A percentile compares a stretch with the other conserved stretches of the same genome.
Evolutionary conservation across 176 grass and related monocot species (phyloP).

Genomic region (Chloris gayana): DNA sequence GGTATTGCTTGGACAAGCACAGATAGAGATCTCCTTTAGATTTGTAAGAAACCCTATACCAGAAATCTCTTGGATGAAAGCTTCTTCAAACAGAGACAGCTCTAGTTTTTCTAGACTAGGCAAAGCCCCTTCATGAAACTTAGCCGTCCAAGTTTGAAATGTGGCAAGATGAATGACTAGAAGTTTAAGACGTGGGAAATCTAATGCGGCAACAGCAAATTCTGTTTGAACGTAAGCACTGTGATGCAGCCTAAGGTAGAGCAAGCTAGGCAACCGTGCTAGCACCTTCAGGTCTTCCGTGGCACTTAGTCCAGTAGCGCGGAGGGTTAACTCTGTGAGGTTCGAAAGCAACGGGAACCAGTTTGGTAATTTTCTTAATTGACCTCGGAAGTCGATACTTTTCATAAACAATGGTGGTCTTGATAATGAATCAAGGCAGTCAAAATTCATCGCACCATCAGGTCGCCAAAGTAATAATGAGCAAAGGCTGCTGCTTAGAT

Average conservation of each 20-base stretch:
- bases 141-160: background rate
- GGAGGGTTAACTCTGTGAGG: slow-evolving; percentile 39
- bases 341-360: slow-evolving; percentile 29
- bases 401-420: slow-evolving; percentile 39
- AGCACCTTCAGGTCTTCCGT: slow-evolving; percentile 23
- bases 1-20: background rate
- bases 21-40: slow-evolving; percentile 19
- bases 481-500: slow-evolving; percentile 1
- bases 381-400: slow-evolving; percentile 33
- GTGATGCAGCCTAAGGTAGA: slow-evolving; percentile 45
- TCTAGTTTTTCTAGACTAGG: slow-evolving; percentile 41
- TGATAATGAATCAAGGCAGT: slow-evolving; percentile 36
- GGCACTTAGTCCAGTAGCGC: slow-evolving; percentile 29
- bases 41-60: slow-evolving; percentile 33
- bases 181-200: slow-evolving; percentile 33
- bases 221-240: slow-evolving; percentile 11
- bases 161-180: slow-evolving; percentile 33
- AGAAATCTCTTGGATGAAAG: slow-evolving; percentile 25
- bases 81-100: slow-evolving; percentile 18
- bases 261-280: slow-evolving; percentile 21
- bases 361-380: slow-evolving; percentile 16
- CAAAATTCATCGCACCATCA: slow-evolving; percentile 30
- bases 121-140: slow-evolving; percentile 17
- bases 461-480: slow-evolving; percentile 40
- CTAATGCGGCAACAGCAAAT: slow-evolving; percentile 19